Evolutionary conservation across 78 protist genomes (phyloP), one percentile per base, ranked within the genome.

Genomic region (Dictyostelium firmibasis): DNA sequence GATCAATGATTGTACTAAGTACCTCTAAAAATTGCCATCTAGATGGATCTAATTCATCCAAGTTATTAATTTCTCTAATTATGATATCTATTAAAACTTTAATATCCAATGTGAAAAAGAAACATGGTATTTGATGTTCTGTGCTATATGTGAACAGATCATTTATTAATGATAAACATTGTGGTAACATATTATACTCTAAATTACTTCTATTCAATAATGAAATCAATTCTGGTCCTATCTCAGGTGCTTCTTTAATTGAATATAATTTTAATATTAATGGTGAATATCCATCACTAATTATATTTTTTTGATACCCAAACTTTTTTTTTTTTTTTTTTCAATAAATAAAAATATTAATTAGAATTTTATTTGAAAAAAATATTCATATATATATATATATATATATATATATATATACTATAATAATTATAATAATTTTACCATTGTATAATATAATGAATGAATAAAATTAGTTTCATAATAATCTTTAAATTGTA

Each of bases 21-120:
- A 81, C 75, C 4, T 89, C 94, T 47, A 89, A 33, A 69, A 79
- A 89, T 31, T 78, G 81, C 94, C 94, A 89, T 89, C 94, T 89
- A n/a, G 75, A 18, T 64, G 94, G 94, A 44, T 89, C 94, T 18
- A 78, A 43, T 89, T 89, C 94, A 64, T 89, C 79, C 29, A 89
- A 43, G 81, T 89, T 89, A 89, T 81, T 85, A 18, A 89, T 89
- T 41, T 78, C 78, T 44, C 86, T 60, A 18, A 89, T 75, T 18
- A 89, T 20, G 6, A 89, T 69, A 89, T 89, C 94, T 69, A 89
- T 89, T 4, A 89, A 11, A 3, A 89, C 83, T 33, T 79, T 74
- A 13, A 89, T 89, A 43, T 89, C 94, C 38, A 83, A 81, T 31
- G 94, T 62, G 25, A 27, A 89, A 70, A 89, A 89, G 86, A 89